These are phyloP conservation scores for Coemansia sp. DNA, from an alignment of 192 early-diverging fungal species.

Conservation along the genomic window DNA sequence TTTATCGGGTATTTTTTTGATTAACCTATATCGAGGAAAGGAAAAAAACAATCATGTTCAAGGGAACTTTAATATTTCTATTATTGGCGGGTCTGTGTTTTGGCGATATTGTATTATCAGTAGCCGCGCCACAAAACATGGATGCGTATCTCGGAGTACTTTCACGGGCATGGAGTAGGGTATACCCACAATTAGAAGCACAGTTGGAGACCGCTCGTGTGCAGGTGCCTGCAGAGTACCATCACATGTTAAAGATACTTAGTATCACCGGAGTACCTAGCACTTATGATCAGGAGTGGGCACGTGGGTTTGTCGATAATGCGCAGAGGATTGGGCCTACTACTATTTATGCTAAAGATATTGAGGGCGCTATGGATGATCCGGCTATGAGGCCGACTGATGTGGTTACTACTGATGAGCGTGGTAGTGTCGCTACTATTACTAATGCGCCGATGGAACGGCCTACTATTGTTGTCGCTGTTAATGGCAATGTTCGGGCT, in stretches of 20 bases:
- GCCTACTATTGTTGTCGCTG: conserved; percentile 43
- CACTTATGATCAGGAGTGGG: conserved; percentile 32
- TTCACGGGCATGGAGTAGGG: conserved; percentile 39
- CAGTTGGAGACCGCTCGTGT: conserved; percentile 25
- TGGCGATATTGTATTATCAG: conserved; percentile 46
- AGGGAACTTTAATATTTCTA: neutral
- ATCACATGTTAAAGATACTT: conserved; percentile 30
- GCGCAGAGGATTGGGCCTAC: conserved; percentile 42
- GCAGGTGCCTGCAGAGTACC: conserved; percentile 47
- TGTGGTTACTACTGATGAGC: conserved; percentile 24
- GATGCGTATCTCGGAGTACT: conserved; percentile 33
- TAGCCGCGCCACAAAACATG: conserved; percentile 33
- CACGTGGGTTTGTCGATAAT: conserved; percentile 25
- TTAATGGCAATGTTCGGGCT: conserved; percentile 37
- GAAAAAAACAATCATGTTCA: neutral
- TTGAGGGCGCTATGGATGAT: conserved; percentile 26
- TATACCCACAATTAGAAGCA: conserved; percentile 31
- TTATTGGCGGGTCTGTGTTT: conserved; percentile 8
- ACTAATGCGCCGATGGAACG: conserved; percentile 12
- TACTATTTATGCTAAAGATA: conserved; percentile 30
- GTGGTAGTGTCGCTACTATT: conserved; percentile 28
- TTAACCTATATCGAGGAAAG: no score
- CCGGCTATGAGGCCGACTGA: conserved; percentile 22
- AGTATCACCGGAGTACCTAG: conserved; percentile 31
- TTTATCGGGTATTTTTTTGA: neutral